Conservation (phyloP, 805 yeast genomes). For the Wickerhamomyces sydowiorum region DNA sequence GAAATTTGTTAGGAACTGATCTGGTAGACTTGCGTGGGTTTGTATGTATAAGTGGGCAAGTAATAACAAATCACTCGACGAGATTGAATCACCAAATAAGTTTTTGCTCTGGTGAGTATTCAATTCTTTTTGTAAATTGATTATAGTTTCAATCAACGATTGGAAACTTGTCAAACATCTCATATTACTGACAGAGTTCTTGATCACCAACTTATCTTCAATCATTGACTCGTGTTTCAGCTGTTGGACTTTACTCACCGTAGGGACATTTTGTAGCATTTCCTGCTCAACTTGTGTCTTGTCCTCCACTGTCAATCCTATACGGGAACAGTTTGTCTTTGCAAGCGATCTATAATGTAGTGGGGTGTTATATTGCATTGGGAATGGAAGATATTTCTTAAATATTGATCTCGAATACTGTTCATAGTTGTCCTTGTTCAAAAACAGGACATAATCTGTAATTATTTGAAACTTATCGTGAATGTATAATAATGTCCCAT, state of each 20-base stretch:
- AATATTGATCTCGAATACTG: slow-evolving; percentile 51
- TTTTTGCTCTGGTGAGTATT: slow-evolving; percentile 5
- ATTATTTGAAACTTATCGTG: slow-evolving; percentile 37
- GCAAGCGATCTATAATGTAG: slow-evolving; percentile 33
- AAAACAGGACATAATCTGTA: slow-evolving; percentile 51
- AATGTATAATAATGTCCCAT: slow-evolving; percentile 38
- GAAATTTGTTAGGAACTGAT: slow-evolving; percentile 29
- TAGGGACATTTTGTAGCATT: slow-evolving; percentile 21
- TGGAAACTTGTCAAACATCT: slow-evolving; percentile 17
- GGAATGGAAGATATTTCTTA: slow-evolving; percentile 54
- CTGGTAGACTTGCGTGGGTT: slow-evolving; percentile 31
- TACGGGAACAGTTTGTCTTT: slow-evolving; percentile 22
- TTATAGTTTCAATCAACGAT: slow-evolving; percentile 6
- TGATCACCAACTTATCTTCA: slow-evolving; percentile 19
- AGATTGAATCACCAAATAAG: slow-evolving; percentile 7
- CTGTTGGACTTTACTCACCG: slow-evolving; percentile 53
- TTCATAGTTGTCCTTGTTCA: slow-evolving; percentile 55
- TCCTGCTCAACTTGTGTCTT: slow-evolving; percentile 24
- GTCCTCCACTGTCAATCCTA: slow-evolving; percentile 29
- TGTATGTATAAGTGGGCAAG: slow-evolving; percentile 30
- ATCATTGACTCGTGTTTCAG: slow-evolving; percentile 54
- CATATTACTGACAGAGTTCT: slow-evolving; percentile 23
- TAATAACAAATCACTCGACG: slow-evolving; percentile 31
- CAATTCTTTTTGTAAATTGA: slow-evolving; percentile 11
- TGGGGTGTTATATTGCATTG: slow-evolving; percentile 71